Evolutionary conservation across 345 rosid species (phyloP).

Genomic region (Linum trigynum): DNA sequence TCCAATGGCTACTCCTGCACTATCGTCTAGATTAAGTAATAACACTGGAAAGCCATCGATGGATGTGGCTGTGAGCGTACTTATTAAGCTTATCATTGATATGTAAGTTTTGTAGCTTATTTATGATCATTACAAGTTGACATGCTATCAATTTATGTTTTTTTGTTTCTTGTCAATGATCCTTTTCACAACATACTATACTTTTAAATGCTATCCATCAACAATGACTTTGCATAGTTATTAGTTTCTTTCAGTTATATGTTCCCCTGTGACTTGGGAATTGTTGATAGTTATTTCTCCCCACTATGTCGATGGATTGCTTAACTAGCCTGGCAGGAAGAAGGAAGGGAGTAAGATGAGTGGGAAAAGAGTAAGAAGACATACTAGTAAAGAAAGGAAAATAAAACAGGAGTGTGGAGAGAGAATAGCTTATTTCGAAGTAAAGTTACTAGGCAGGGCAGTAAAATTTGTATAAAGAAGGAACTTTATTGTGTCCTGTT

Average conservation of each 20-base stretch:
- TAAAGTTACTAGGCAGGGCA: not conserved
- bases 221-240: not conserved
- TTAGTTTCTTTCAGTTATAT: too few relatives aligned
- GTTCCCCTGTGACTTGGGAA: too few relatives aligned
- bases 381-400: not conserved
- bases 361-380: not conserved
- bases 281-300: too few relatives aligned
- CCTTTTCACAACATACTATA: not conserved
- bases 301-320: too few relatives aligned
- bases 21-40: slow-evolving; percentile 69
- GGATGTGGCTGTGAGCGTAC: slow-evolving; percentile 98
- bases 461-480: not conserved
- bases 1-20: slow-evolving; percentile 42
- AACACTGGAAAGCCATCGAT: slow-evolving; percentile 77
- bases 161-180: not conserved
- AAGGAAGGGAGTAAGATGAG: not conserved
- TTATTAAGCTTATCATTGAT: slow-evolving; percentile 91
- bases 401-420: not conserved
- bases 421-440: not conserved
- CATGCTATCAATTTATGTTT: not conserved
- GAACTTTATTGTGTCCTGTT: not conserved
- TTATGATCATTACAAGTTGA: not conserved
- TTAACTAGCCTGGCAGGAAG: not conserved
- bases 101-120: slow-evolving; percentile 40
- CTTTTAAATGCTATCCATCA: not conserved